Base-by-base conservation (phyloP, 768 basidiomycete species). In the Tylopilus vinaceipallidus region DNA sequence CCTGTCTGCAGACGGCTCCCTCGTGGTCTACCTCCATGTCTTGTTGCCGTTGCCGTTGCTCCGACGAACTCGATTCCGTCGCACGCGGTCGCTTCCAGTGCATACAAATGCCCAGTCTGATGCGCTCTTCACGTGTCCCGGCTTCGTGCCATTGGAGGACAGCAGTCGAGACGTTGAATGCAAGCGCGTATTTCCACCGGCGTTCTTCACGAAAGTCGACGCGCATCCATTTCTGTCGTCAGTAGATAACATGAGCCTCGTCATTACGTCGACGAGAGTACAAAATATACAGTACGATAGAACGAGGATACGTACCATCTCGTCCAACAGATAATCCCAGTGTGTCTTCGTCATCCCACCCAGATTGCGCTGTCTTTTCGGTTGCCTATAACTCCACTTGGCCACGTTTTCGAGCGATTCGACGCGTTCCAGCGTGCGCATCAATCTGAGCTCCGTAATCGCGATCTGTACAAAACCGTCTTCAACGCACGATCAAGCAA, bases 271-370 rank as follows among this genome's bases (percentile, higher is more conserved):
- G 43, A 32, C 42, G 13, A 39, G 22, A 36, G 33, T 16, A 35
- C 40, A 20, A 49, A 17, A 37, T 12, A 6, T 3, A 6, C 10
- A 41, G 23, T 24, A 13, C 12, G 27, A 29, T 20, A 42, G 9
- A 38, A 59, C 5, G 27, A 36, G 16, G 34, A 24, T 17, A 72
- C 80, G 58, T 47, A 91, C 92, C 93, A 98, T 93, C 70, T 99
- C 97, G 53, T 98, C 95, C 67, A 99, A 70, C 29, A 99, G 75
- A 68, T 94, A 89, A 65, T 98, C 97, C 92, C 92, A 95, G 62
- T 98, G 93, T 1, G 86, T 82, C 70, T 95, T 97, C 3, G 75
- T 73, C 42, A 85, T 57, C 2, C 84, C 83, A 19, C 86, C 83
- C 16, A 93, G 77, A 24, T 83, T 87, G 50, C 89, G 78, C 62